Percentiles rank a stretch among this genome's conserved stretches.
These are phyloP conservation scores for Mycena vitilis DNA, from an alignment of 768 basidiomycete species.

Conservation along the genomic window DNA sequence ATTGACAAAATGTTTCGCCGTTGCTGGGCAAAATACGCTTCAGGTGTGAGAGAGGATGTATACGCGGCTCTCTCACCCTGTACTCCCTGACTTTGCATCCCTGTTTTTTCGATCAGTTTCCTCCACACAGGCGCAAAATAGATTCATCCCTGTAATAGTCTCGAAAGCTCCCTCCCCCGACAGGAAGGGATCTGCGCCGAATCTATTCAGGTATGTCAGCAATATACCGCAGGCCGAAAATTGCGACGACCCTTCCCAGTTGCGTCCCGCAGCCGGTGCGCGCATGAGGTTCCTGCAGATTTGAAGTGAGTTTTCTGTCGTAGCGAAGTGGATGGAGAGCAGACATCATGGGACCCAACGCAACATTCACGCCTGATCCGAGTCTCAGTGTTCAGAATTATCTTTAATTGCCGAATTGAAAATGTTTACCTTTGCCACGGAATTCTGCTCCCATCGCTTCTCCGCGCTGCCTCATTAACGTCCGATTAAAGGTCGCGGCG, in stretches of 20 bases:
- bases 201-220: constrained; percentile 4
- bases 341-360: constrained; percentile 45
- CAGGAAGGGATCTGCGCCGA: constrained; percentile 56
- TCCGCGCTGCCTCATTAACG: constrained; percentile 56
- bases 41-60: not conserved
- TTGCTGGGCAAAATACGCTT: constrained; percentile 3
- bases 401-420: too few relatives aligned
- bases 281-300: constrained; percentile 40
- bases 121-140: constrained; percentile 13
- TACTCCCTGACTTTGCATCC: constrained; percentile 53
- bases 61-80: constrained; percentile 13
- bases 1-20: constrained; percentile 29
- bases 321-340: not conserved
- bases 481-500: constrained; percentile 46
- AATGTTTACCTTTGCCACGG: constrained; percentile 49
- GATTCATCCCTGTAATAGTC: constrained; percentile 22
- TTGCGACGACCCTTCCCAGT: constrained; percentile 46
- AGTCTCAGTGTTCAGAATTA: not conserved
- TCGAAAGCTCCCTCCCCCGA: constrained; percentile 44
- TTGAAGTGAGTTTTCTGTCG: not conserved
- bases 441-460: constrained; percentile 59
- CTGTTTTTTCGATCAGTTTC: constrained; percentile 48
- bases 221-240: not conserved
- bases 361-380: constrained; percentile 46
- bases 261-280: constrained; percentile 43